Evolutionary conservation across 1,284 basidiomycete species (phyloP), one percentile per base, ranked within the genome.

Genomic region (Hymenochaete sp.): DNA sequence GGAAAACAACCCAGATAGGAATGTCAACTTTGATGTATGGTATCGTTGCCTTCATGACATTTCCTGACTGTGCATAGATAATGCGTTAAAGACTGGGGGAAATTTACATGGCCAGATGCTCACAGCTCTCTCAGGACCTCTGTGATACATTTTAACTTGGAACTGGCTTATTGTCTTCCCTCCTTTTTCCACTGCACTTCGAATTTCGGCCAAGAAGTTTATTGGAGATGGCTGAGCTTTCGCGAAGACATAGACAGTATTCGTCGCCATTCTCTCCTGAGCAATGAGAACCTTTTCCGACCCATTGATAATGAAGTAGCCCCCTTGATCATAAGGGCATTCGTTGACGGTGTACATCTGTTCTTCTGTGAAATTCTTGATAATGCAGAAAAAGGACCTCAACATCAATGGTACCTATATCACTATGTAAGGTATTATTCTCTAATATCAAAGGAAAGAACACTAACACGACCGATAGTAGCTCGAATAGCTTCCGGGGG

Each of bases 221-320:
- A 97, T 90, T 6, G 93, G 91, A 4, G 92, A 93, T 2, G 96
- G 96, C 48, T 97, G 89, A 0, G 91, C 91, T 65, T 98, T 98
- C 49, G 93, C 92, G 62, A 99, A 99, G 48, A 98, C 93, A 63
- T 98, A 99, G 57, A 99, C 96, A 59, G 97, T 93, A 66, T 99
- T 99, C 32, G 93, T 95, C 7, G 96, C 95, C 93, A 98, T 98
- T 44, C 96, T 82, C 65, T 99, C 95, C 63, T 99, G 95, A 0
- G 96, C 95, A 65, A 99, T 99, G 54, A 99, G 74, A 22, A 99
- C 95, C 66, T 99, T 99, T 65, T 99, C 95, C 1, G 96, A 98
- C 22, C 95, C 95, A 58, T 98, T 98, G 70, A 99, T 98, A 63
- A 99, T 91, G 63, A 99, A 99, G 67, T 99, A 99, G 50, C 95